Conservation (phyloP, 2,329 filamentous ascomycete species). For the Celoporthe dispersa region DNA sequence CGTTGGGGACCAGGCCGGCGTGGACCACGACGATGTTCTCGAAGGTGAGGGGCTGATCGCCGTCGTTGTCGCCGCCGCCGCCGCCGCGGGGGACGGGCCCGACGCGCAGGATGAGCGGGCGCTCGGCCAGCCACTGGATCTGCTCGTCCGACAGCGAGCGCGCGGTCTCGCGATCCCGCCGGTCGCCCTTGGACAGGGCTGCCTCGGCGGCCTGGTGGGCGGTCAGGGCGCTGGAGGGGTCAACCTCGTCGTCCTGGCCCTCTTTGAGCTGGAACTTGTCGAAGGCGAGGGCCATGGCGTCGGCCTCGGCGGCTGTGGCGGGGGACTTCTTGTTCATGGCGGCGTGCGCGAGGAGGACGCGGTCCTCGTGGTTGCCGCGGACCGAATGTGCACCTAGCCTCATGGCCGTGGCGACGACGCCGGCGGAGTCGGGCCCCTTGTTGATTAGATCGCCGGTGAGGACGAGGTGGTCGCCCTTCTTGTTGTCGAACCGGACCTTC, state of each 20-base stretch:
- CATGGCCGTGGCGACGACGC: slow-evolving; percentile 77
- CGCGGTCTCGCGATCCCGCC: slow-evolving; percentile 57
- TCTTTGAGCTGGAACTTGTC: slow-evolving; percentile 34
- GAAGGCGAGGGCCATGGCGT: slow-evolving; percentile 18
- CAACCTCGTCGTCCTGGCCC: slow-evolving; percentile 23
- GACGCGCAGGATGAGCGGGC: slow-evolving; percentile 78
- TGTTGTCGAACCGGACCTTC: slow-evolving; percentile 64
- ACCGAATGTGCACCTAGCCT: slow-evolving; percentile 77
- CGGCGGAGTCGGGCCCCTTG: slow-evolving; percentile 83
- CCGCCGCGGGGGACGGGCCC: slow-evolving; percentile 57
- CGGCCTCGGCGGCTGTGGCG: background rate
- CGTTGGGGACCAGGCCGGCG: slow-evolving; percentile 79
- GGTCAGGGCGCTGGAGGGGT: slow-evolving; percentile 30
- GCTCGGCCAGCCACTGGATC: slow-evolving; percentile 68
- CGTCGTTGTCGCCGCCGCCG: background rate
- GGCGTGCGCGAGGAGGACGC: slow-evolving; percentile 70
- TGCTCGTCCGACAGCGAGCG: slow-evolving; percentile 61
- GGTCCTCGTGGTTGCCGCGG: slow-evolving; percentile 91
- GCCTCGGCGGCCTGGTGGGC: slow-evolving; percentile 25
- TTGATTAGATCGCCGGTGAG: slow-evolving; percentile 79
- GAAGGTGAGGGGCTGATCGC: slow-evolving; percentile 31
- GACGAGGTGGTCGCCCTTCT: slow-evolving; percentile 72
- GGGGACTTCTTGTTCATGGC: slow-evolving; percentile 34
- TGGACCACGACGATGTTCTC: slow-evolving; percentile 79
- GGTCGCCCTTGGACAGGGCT: slow-evolving; percentile 41